Conservation (phyloP, 2,329 filamentous ascomycete genomes). For the Aspergillus awamori region DNA sequence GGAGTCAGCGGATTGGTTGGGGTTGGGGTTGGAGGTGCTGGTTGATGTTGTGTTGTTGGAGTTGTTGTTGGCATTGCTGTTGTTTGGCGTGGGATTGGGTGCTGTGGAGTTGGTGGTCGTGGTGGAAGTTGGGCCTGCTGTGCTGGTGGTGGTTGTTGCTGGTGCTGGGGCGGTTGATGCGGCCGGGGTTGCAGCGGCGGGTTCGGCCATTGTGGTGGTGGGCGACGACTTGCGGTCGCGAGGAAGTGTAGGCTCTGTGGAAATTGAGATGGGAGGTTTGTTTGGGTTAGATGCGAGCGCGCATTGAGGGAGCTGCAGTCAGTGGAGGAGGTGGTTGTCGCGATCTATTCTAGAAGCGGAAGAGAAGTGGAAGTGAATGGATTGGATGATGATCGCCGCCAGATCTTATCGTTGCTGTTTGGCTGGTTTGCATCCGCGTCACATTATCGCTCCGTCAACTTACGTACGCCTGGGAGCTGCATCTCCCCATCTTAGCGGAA, state of each 20-base stretch:
- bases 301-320: neutral
- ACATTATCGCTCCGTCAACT: slow-evolving; percentile 17
- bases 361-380: slow-evolving; percentile 3
- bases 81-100: slow-evolving; percentile 19
- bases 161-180: slow-evolving; percentile 23
- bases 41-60: slow-evolving; percentile 16
- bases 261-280: neutral
- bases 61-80: slow-evolving; percentile 19
- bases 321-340: neutral
- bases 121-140: slow-evolving; percentile 23
- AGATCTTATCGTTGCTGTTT: slow-evolving; percentile 36
- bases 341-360: neutral
- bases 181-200: slow-evolving; percentile 35
- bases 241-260: neutral
- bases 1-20: slow-evolving; percentile 25
- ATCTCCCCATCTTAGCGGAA: neutral
- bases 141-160: slow-evolving; percentile 22
- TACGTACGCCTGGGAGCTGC: neutral
- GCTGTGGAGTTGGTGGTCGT: slow-evolving; percentile 24
- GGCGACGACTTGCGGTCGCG: neutral
- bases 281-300: neutral
- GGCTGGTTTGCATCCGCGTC: slow-evolving; percentile 37
- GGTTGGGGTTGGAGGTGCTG: slow-evolving; percentile 26
- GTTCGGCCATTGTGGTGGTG: slow-evolving; percentile 43
- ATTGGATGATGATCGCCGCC: slow-evolving; percentile 12